Conservation (phyloP, 352 stramenopile genomes). For the Phytopythium delawarense region DNA sequence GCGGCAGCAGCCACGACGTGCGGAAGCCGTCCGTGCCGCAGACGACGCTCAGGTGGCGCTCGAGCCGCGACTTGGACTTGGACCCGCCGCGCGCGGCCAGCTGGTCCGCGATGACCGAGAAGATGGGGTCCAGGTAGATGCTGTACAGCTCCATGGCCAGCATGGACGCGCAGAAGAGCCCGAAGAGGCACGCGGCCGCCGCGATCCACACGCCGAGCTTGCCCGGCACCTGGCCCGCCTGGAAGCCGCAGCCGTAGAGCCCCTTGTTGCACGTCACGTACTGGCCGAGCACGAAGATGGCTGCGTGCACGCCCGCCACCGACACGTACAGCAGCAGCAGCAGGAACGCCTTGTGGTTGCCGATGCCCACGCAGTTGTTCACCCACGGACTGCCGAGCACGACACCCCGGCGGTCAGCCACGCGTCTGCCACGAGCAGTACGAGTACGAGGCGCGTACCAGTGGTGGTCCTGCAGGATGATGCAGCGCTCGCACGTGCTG, state of each 20-base stretch:
- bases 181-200: slow-evolving; percentile 61
- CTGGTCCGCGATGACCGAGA: slow-evolving; percentile 51
- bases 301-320: slow-evolving; percentile 49
- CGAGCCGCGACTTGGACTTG: slow-evolving; percentile 56
- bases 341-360: slow-evolving; percentile 80
- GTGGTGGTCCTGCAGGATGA: slow-evolving; percentile 82
- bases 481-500: slow-evolving; percentile 67
- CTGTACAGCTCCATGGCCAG: slow-evolving; percentile 76
- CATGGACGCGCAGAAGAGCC: slow-evolving; percentile 76
- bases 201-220: slow-evolving; percentile 63
- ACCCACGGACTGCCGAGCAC: slow-evolving; percentile 65
- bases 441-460: slow-evolving; percentile 37
- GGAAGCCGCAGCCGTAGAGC: slow-evolving; percentile 48
- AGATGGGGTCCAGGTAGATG: slow-evolving; percentile 59
- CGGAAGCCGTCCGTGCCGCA: slow-evolving; percentile 71
- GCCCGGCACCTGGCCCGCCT: slow-evolving; percentile 54
- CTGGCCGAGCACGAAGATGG: slow-evolving; percentile 49
- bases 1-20: slow-evolving; percentile 58
- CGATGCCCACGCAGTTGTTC: slow-evolving; percentile 84
- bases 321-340: slow-evolving; percentile 77
- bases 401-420: background rate
- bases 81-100: slow-evolving; percentile 43
- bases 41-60: slow-evolving; percentile 72
- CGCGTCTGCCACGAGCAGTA: background rate
- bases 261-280: slow-evolving; percentile 32